Base-by-base conservation (phyloP, 345 rosid species). In the Linum tenue region DNA sequence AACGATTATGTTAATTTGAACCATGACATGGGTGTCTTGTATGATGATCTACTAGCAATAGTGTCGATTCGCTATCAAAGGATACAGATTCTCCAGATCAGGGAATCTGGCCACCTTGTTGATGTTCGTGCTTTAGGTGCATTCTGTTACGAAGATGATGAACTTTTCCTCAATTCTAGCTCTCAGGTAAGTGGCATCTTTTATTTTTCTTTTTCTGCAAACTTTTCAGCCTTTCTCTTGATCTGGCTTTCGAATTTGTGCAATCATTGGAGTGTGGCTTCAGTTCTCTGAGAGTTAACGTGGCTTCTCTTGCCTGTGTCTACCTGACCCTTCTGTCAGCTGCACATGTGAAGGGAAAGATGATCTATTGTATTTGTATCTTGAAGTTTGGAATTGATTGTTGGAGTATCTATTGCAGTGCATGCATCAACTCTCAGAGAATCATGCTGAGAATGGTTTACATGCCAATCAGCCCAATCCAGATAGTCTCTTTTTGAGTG, bases 61-160 rank as follows among this genome's bases (percentile, higher is more conserved):
- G 81, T 94, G 5, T 94, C 97, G 0, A 82, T 94, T 72, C 86
- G 96, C 9, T 88, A 83, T 76, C 99, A 94, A 81, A 94, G 73
- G 15, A 84, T 90, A 73, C 92, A 88, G 79, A 76, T 94, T 69
- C 83, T 94, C 66, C 97, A 90, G 81, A 83, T 94, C 71, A 88
- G 92, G 73, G 97, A 94, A 69, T 88, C 88, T 2, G 97, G 97
- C 60, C 74, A 81, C 68, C 83, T 94, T 72, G 99, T 94, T 62
- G 86, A 94, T 73, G 85, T 88, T 40, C 90, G 96, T 69, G 91
- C 87, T 36, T 84, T 94, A 55, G 99, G 97, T 12, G 76, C 84
- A 55, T 88, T 83, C 70, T 94, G 97, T 70, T 91, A 70, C 16
- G 97, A 94, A 71, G 97, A 90, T 69, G 99, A 94, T 58, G 96